A percentile compares a stretch with the other conserved stretches of the same genome.
Evolutionary conservation across 805 yeast species (phyloP).

Genomic region (Candida easanensis): DNA sequence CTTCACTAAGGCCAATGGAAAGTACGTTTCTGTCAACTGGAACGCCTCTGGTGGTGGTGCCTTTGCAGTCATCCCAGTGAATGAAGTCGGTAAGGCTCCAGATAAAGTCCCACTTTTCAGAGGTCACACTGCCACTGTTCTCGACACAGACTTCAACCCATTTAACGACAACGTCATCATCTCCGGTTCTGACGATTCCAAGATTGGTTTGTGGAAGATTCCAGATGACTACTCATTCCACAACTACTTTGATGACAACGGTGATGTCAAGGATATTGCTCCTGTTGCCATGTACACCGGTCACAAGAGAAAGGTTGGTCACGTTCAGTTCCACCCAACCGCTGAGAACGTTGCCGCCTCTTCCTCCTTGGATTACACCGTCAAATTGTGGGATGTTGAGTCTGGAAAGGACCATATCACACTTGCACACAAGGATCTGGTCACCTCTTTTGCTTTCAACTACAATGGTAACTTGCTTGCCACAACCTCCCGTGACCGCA

Average conservation of each 20-base stretch:
- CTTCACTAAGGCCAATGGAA: constrained; percentile 61
- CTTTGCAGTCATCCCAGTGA: constrained; percentile 86
- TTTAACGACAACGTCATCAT: constrained; percentile 73
- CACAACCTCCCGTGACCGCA: constrained; percentile 88
- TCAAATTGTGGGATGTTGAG: constrained; percentile 87
- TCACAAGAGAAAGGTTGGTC: constrained; percentile 94
- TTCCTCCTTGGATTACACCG: constrained; percentile 84
- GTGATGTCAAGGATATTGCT: constrained; percentile 60
- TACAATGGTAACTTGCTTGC: constrained; percentile 85
- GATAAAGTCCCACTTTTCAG: constrained; percentile 91
- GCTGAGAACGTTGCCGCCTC: constrained; percentile 87
- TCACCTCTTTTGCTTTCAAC: constrained; percentile 90
- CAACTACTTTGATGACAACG: constrained; percentile 50
- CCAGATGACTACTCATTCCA: constrained; percentile 80
- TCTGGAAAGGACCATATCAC: constrained; percentile 69
- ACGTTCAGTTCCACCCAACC: constrained; percentile 83
- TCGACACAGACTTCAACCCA: constrained; percentile 95
- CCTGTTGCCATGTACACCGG: constrained; percentile 75
- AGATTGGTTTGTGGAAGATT: constrained; percentile 81
- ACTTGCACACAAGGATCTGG: constrained; percentile 83
- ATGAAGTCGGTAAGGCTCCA: constrained; percentile 88
- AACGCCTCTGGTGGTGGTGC: constrained; percentile 97
- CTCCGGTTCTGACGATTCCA: constrained; percentile 80
- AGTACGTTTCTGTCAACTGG: constrained; percentile 86
- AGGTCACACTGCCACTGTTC: constrained; percentile 93